Conservation (phyloP, 2,329 filamentous ascomycete genomes). For the Coniosporium tulheliwenetii region DNA sequence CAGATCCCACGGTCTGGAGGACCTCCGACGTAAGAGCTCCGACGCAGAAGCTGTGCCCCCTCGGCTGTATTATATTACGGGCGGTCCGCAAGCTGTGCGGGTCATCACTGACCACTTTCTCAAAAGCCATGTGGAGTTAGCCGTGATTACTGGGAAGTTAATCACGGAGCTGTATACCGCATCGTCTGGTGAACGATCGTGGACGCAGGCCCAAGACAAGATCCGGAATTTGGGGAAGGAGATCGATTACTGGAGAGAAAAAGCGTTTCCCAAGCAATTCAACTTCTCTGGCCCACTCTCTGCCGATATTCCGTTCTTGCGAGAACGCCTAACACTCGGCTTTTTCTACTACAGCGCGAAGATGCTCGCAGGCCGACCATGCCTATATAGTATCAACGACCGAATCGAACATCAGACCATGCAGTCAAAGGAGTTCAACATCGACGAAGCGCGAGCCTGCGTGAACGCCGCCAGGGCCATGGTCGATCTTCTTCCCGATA, state of each 20-base stretch:
- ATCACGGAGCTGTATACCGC: slow-evolving; percentile 9
- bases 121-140: slow-evolving; percentile 7
- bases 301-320: slow-evolving; percentile 1
- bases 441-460: slow-evolving; percentile 15
- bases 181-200: no score
- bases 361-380: slow-evolving; percentile 23
- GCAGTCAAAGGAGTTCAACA: slow-evolving; percentile 15
- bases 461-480: slow-evolving; percentile 18
- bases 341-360: slow-evolving; percentile 17
- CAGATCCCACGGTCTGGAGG: no score
- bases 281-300: no score
- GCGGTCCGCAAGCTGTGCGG: no score
- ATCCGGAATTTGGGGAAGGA: no score
- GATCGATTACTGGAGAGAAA: no score
- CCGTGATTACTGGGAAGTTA: slow-evolving; percentile 14
- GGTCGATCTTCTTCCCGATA: slow-evolving; percentile 16
- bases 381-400: slow-evolving; percentile 18
- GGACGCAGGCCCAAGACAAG: no score
- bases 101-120: no score
- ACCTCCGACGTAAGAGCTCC: no score
- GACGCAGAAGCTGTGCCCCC: no score
- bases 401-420: slow-evolving; percentile 15
- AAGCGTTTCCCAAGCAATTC: no score
- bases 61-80: no score
- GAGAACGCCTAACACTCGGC: slow-evolving; percentile 16